Conservation (phyloP, 1,284 basidiomycete genomes). For the Cutaneotrichosporon dermatis region DNA sequence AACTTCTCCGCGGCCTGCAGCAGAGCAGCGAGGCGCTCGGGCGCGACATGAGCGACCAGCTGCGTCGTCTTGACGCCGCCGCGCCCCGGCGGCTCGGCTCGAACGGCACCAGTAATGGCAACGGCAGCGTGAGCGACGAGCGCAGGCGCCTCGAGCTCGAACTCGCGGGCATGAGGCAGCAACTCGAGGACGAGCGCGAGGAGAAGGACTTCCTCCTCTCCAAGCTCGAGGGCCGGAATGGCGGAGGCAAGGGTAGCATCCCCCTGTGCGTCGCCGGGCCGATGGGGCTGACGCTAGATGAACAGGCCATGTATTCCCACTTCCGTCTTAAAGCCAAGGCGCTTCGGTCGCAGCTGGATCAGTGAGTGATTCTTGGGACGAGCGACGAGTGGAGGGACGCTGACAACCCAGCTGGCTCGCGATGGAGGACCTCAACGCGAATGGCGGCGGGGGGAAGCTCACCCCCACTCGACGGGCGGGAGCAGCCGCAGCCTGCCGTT, state of each 20-base stretch:
- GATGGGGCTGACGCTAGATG: conserved; percentile 21
- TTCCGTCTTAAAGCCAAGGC: conserved; percentile 41
- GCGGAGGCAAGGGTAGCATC: conserved; percentile 14
- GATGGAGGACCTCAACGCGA: conserved; percentile 34
- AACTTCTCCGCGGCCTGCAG: conserved; percentile 42
- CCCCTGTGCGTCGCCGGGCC: conserved; percentile 7
- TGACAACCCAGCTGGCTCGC: conserved; percentile 33
- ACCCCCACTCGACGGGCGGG: conserved; percentile 21
- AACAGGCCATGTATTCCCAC: conserved; percentile 40
- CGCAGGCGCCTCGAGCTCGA: conserved; percentile 25
- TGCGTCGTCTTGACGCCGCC: conserved; percentile 33
- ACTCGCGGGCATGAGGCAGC: conserved; percentile 29
- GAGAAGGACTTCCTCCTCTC: conserved; percentile 39
- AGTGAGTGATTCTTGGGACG: too few relatives aligned
- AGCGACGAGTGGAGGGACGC: too few relatives aligned
- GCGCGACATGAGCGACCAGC: conserved; percentile 43
- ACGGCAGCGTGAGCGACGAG: too few relatives aligned
- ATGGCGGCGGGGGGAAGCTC: conserved; percentile 6
- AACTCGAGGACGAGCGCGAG: conserved; percentile 36
- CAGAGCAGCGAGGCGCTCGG: conserved; percentile 43
- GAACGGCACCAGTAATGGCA: background rate
- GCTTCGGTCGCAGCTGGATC: conserved; percentile 37
- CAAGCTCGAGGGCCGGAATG: conserved; percentile 26
- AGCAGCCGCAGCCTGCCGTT: conserved; percentile 16
- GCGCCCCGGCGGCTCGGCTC: background rate